Conservation (phyloP, 257 asterid genomes). For the Solanum appendiculatum region DNA sequence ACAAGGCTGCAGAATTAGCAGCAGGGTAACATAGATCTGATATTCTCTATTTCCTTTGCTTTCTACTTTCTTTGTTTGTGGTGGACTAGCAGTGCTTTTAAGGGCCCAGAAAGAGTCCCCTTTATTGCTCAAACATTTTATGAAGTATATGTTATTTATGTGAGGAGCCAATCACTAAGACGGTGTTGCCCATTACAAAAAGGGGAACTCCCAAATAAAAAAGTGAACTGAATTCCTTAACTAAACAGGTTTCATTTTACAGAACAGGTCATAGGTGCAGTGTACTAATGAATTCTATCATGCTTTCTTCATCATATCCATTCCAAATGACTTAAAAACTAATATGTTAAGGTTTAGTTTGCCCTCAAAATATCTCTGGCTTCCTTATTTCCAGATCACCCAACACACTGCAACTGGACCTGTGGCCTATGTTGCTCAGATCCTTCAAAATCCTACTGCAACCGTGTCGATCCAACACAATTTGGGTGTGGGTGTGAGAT, state of each 20-base stretch:
- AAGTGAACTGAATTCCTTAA: neutral
- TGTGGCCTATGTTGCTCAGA: neutral
- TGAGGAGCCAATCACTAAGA: neutral
- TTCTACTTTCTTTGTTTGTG: neutral
- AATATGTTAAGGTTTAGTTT: neutral
- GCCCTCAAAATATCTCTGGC: neutral
- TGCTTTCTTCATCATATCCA: neutral
- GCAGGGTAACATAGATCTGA: slow-evolving; percentile 48
- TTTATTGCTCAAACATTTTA: neutral
- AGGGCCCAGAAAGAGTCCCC: neutral
- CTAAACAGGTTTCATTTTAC: neutral
- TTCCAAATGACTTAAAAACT: neutral
- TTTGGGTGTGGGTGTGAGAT: neutral
- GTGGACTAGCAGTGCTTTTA: neutral
- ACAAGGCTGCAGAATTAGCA: slow-evolving; percentile 95
- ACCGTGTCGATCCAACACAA: neutral
- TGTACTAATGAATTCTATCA: neutral
- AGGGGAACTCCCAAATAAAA: neutral
- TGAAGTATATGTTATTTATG: neutral
- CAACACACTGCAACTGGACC: neutral
- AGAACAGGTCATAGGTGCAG: neutral
- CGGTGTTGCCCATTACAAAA: neutral
- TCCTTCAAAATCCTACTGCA: neutral
- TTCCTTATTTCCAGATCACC: neutral
- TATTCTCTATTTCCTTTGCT: no score